Base-by-base conservation (phyloP, 306 rosid genomes). In the Vigna trinervia region DNA sequence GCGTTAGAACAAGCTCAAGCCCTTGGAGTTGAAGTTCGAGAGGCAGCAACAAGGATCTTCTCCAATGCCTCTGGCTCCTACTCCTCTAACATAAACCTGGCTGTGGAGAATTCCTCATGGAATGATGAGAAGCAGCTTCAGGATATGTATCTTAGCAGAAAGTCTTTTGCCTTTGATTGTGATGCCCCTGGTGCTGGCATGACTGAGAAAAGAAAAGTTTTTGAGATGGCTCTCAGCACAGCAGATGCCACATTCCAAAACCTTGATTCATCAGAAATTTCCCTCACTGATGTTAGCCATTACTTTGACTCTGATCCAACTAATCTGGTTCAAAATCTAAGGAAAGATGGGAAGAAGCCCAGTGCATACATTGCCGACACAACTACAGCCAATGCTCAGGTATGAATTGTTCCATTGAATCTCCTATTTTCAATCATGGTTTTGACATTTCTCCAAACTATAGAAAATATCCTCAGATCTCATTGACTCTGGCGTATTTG, bases 211-310 rank as follows among this genome's bases (percentile, higher is more conserved):
- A 87, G 97, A 53, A 81, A 95, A 76, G 98, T 95, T 58, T 95
- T 95, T 20, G 99, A 95, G 91, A 92, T 95, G 99, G 99, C 98
- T 72, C 84, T 95, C 53, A 92, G 97, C 90, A 95, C 99, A 48
- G 99, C 98, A 39, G 99, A 92, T 0, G 98, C 99, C 71, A 95
- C 99, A n/a, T 95, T 95, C 89, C 99, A 95, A 64, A 95, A 95
- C 84, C 96, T 92, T 4, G 99, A 95, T 81, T 95, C 98, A 3
- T 95, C 99, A 3, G 99, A 95, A 74, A 95, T 95, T 86, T 95
- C 99, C 8, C 96, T 95, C 75, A 95, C 99, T 67, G 99, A 95
- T 76, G 99, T 95, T 52, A 95, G 99, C 65, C 98, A 92, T 86
- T 95, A 95, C 93, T 95, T 95, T 51, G 99, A 95, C 78, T 95